These are phyloP conservation scores for Colletotrichum simmondsii DNA, from an alignment of 2,329 filamentous ascomycete species.

Conservation along the genomic window DNA sequence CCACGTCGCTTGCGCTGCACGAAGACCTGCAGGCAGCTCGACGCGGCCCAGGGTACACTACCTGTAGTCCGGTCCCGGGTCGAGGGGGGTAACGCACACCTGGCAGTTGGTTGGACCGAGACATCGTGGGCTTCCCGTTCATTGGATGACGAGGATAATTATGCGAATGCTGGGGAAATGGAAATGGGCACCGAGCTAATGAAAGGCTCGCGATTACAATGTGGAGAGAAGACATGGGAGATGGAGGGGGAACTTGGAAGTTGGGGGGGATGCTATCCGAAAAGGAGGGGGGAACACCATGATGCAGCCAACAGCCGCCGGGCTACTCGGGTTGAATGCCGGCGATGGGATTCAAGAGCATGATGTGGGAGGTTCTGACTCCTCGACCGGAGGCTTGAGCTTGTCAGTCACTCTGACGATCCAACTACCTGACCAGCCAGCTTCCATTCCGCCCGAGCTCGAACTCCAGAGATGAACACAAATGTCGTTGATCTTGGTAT, in stretches of 20 bases:
- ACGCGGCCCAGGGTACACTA: background rate
- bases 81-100: background rate
- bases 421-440: constrained; percentile 1
- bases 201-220: constrained; percentile 28
- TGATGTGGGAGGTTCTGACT: background rate
- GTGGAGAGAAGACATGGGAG: constrained; percentile 21
- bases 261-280: background rate
- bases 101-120: background rate
- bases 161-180: constrained; percentile 35
- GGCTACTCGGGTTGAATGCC: constrained; percentile 21
- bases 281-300: background rate
- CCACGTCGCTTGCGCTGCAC: constrained; percentile 26
- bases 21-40: constrained; percentile 20
- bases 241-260: background rate
- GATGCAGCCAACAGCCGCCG: constrained; percentile 15
- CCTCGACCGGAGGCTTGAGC: background rate
- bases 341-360: background rate
- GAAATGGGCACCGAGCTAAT: constrained; percentile 34
- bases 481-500: background rate
- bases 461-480: background rate
- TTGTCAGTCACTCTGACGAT: background rate
- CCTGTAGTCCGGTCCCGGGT: background rate
- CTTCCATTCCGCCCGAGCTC: background rate
- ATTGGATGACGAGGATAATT: constrained; percentile 25
- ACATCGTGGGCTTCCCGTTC: background rate